Evolutionary conservation across 805 yeast genomes (phyloP).

Genomic region (Saccharomycopsis fermentans): DNA sequence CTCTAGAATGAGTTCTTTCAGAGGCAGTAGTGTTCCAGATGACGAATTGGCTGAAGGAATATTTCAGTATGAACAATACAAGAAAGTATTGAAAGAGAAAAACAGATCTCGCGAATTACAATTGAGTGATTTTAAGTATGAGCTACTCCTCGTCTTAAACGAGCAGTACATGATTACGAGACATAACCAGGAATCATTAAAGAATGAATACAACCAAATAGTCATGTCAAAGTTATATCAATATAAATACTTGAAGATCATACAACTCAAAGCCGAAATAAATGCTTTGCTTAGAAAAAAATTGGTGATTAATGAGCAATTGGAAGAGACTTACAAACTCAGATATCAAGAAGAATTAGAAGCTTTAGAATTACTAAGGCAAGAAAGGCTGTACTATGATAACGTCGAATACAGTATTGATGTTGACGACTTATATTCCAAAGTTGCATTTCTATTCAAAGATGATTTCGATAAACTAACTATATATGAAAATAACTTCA

Average conservation of each 20-base stretch:
- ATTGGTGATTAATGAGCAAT: slow-evolving; percentile 4
- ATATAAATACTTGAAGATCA: slow-evolving; percentile 14
- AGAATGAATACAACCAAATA: not conserved
- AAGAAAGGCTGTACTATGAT: slow-evolving; percentile 5
- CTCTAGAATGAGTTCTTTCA: not conserved
- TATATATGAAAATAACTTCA: slow-evolving; percentile 29
- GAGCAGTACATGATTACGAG: slow-evolving; percentile 15
- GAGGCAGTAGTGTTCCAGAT: slow-evolving; percentile 5
- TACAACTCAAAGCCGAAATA: slow-evolving; percentile 16
- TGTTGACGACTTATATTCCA: slow-evolving; percentile 45
- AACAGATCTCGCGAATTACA: slow-evolving; percentile 27
- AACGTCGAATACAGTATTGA: slow-evolving; percentile 29
- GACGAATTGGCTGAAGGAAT: slow-evolving; percentile 19
- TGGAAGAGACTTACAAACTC: slow-evolving; percentile 8
- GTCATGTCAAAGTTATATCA: slow-evolving; percentile 7
- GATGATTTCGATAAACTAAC: slow-evolving; percentile 21
- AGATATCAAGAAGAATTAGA: slow-evolving; percentile 8
- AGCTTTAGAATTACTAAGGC: not conserved
- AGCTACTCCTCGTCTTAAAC: slow-evolving; percentile 12
- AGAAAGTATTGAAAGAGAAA: slow-evolving; percentile 34
- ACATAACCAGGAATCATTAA: slow-evolving; percentile 7
- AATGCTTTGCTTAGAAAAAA: slow-evolving; percentile 5
- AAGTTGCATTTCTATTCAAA: slow-evolving; percentile 37
- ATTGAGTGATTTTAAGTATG: slow-evolving; percentile 15
- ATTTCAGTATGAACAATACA: slow-evolving; percentile 25